phyloP scores from a whole-genome alignment of 2,329 filamentous ascomycete genomes.

The Capronia epimyces region DNA sequence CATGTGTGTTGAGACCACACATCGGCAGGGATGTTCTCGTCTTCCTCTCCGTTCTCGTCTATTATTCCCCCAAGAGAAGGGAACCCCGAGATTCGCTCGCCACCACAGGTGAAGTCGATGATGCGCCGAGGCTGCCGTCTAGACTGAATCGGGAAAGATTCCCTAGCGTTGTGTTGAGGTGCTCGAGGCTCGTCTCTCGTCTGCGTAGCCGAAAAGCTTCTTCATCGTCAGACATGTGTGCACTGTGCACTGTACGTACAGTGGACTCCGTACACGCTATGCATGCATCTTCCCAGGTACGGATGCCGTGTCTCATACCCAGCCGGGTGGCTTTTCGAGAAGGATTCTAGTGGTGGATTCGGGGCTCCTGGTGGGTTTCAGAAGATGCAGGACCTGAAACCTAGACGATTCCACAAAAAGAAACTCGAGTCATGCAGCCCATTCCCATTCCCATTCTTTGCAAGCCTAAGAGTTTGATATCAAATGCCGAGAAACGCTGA shows the following conservation, averaged over 20 bases:
- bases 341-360: background rate
- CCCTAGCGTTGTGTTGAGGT: background rate
- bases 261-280: background rate
- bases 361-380: background rate
- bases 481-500: no score
- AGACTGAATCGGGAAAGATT: background rate
- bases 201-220: no score
- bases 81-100: background rate
- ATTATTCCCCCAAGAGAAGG: background rate
- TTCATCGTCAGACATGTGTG: no score
- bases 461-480: no score
- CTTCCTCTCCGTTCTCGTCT: no score
- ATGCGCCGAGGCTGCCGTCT: background rate
- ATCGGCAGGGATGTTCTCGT: no score
- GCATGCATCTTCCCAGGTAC: background rate
- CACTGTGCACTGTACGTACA: no score
- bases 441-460: background rate
- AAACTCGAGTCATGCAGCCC: background rate
- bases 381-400: background rate
- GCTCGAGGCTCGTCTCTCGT: no score
- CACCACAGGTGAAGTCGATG: background rate
- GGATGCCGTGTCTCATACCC: background rate
- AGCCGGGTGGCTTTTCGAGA: background rate
- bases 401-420: background rate
- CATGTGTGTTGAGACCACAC: no score